Evolutionary conservation across 441 rosid species (phyloP).

Genomic region (Jatropha multifida): DNA sequence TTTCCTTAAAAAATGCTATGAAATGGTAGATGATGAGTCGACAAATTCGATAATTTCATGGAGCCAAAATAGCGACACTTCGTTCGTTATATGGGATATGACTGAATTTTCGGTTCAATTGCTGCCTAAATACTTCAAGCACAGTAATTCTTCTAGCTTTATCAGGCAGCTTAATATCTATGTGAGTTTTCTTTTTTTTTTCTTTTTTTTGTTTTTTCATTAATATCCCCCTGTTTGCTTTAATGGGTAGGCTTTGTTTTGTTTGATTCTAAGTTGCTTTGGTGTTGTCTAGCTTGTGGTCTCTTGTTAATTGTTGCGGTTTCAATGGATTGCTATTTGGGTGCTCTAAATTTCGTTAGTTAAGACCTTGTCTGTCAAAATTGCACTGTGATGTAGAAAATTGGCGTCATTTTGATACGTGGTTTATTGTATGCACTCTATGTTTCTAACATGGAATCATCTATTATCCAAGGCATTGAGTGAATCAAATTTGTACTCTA

Average conservation of each 20-base stretch:
- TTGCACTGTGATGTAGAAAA: background rate
- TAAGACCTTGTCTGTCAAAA: background rate
- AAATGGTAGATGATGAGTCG: conserved; percentile 78
- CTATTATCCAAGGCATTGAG: no score
- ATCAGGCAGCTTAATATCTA: conserved; percentile 93
- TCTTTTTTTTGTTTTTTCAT: background rate
- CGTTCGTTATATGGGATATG: conserved; percentile 62
- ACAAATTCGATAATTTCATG: conserved; percentile 72
- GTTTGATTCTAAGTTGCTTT: background rate
- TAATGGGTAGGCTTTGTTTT: background rate
- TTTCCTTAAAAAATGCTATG: conserved; percentile 81
- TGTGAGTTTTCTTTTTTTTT: conserved; percentile 37
- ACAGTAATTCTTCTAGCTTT: conserved; percentile 82
- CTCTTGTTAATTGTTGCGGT: conserved; percentile 1
- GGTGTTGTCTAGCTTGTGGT: background rate
- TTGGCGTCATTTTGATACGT: background rate
- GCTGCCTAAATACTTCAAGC: conserved; percentile 83
- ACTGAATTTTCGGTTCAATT: conserved; percentile 65
- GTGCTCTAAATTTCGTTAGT: background rate
- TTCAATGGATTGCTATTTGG: conserved; percentile 1
- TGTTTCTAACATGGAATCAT: background rate
- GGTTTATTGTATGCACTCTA: background rate
- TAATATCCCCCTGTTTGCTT: background rate
- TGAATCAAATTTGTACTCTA: background rate
- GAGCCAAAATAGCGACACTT: conserved; percentile 43